Evolutionary conservation across 768 basidiomycete species (phyloP).

Genomic region (Pleurotus platypus): DNA sequence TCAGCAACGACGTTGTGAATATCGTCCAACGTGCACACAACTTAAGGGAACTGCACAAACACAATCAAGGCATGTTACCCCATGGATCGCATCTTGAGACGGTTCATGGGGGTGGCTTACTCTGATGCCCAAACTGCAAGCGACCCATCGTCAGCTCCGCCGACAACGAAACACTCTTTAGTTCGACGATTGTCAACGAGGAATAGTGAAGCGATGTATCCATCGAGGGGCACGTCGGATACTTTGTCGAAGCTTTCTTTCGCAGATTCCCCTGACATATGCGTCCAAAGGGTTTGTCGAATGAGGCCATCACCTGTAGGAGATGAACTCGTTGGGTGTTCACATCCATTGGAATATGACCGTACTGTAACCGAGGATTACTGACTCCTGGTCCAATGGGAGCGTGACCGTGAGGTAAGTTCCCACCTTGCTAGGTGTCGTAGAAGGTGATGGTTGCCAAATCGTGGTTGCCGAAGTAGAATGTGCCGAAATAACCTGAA

Average conservation of each 20-base stretch:
- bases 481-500: neutral
- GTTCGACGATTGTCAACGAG: constrained; percentile 55
- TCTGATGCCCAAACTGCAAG: constrained; percentile 68
- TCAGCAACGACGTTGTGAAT: constrained; percentile 62
- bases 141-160: constrained; percentile 76
- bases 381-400: constrained; percentile 52
- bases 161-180: constrained; percentile 61
- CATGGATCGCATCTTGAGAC: neutral
- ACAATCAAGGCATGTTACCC: neutral
- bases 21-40: constrained; percentile 69
- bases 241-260: constrained; percentile 24
- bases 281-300: constrained; percentile 40
- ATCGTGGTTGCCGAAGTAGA: constrained; percentile 10
- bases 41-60: constrained; percentile 49
- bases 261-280: constrained; percentile 26
- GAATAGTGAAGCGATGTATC: constrained; percentile 47
- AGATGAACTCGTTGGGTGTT: neutral
- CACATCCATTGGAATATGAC: constrained; percentile 17
- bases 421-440: neutral
- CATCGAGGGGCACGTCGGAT: constrained; percentile 47
- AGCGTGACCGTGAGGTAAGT: constrained; percentile 35
- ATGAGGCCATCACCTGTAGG: constrained; percentile 49
- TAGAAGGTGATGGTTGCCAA: constrained; percentile 21
- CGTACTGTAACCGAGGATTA: constrained; percentile 68
- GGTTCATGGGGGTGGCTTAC: constrained; percentile 34